These are phyloP conservation scores for Clonostachys sp. DNA, from an alignment of 2,329 filamentous ascomycete species.

Conservation along the genomic window DNA sequence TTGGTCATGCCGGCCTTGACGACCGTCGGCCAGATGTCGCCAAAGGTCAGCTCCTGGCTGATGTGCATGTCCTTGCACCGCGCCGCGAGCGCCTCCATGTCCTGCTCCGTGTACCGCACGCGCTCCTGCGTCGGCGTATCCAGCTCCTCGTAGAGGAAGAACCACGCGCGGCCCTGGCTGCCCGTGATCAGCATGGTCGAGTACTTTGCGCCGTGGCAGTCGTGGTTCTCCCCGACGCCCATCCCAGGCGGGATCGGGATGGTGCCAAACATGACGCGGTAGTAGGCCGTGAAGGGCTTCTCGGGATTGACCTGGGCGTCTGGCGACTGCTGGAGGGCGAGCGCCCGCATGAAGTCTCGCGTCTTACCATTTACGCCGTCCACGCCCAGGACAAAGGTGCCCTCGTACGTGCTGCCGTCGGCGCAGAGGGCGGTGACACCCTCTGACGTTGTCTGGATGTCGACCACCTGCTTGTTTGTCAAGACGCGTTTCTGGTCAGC, in stretches of 20 bases:
- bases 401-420: constrained; percentile 1
- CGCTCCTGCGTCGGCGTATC: constrained; percentile 13
- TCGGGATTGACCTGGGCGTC: neutral
- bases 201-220: constrained; percentile 9
- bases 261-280: constrained; percentile 2
- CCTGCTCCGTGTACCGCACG: constrained; percentile 17
- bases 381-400: constrained; percentile 3
- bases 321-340: neutral
- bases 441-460: neutral
- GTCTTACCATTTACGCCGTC: constrained; percentile 4
- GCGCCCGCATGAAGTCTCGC: constrained; percentile 1
- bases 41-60: constrained; percentile 10
- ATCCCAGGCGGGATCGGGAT: neutral
- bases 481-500: neutral
- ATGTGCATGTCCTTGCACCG: constrained; percentile 17
- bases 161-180: constrained; percentile 8
- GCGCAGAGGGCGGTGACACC: constrained; percentile 2
- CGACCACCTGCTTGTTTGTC: constrained; percentile 1
- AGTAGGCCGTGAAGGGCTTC: constrained; percentile 1
- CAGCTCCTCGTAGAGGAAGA: constrained; percentile 18
- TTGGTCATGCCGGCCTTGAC: constrained; percentile 11
- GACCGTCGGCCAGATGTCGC: constrained; percentile 14
- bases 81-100: constrained; percentile 14
- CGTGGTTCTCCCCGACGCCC: constrained; percentile 5
- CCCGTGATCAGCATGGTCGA: constrained; percentile 17